Base-by-base conservation (phyloP, 768 basidiomycete species). In the Hebeloma cylindrosporum region DNA sequence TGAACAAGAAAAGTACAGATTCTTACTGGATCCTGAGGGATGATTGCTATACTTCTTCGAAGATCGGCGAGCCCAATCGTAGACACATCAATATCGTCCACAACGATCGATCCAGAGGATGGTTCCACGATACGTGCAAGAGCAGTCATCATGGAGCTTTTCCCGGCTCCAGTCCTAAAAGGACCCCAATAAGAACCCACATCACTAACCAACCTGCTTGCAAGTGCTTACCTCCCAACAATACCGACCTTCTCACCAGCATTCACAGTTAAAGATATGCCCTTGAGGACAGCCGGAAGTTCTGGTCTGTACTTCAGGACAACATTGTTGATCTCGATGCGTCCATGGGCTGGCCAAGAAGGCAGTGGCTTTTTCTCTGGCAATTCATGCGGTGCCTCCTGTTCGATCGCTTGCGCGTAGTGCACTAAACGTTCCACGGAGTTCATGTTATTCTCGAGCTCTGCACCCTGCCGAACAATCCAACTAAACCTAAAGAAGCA, bases 401-500 rank as follows among this genome's bases (percentile, higher is more conserved):
- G 85, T 61, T 92, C 89, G 10, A 95, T 70, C 23, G 81, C 75
- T 16, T 77, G 74, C 28, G 84, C 81, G 56, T 95, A 95, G 60
- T 92, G 78, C 3, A 88, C 67, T 11, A 97, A 72, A 22, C 93
- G 83, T 60, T 90, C 87, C 4, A 88, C 85, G 13, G 80, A 78
- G 58, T 92, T 91, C 88, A 93, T 93, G 62, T 91, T 79, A 63
- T 94, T 94, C 63, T 94, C 91, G 10, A 93, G 83, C 58, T 93
- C 90, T 2, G 86, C 82, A 32, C 71, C 73, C 63, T 88, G 87
- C 11, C 84, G 78, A 33, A 86, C 77, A 59, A 88, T 72, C 79
- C 79, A 87, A n/a, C 79, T 78, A 53, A 89, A 85, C 51, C 79
- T 82, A 43, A 20, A 28, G 25, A 20, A 14, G 23, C 20, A 27